Conservation (phyloP, 1,284 basidiomycete species). For the Sporisorium reilianum region DNA sequence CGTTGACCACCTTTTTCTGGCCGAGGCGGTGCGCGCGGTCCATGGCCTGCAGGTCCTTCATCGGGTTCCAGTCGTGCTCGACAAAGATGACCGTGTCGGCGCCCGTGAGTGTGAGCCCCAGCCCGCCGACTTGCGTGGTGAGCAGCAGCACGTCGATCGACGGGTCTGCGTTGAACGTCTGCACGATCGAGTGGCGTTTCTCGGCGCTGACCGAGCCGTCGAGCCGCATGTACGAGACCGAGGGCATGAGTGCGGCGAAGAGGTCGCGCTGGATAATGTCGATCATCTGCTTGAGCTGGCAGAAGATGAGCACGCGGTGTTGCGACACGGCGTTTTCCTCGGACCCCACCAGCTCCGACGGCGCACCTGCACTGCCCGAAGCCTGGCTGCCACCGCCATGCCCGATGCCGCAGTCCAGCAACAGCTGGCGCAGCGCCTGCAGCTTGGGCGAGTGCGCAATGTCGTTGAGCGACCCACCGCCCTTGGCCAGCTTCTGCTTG, state of each 20-base stretch:
- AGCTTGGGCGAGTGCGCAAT: constrained; percentile 94
- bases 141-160: constrained; percentile 96
- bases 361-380: constrained; percentile 33
- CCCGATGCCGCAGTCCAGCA: constrained; percentile 90
- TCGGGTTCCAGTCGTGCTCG: constrained; percentile 99
- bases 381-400: constrained; percentile 70
- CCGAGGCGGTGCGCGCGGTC: constrained; percentile 97
- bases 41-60: constrained; percentile 99
- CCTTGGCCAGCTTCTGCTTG: constrained; percentile 73
- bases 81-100: constrained; percentile 99
- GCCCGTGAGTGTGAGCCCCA: constrained; percentile 95
- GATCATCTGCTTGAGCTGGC: constrained; percentile 99
- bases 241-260: constrained; percentile 91
- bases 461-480: constrained; percentile 75
- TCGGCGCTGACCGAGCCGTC: constrained; percentile 74
- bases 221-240: constrained; percentile 96
- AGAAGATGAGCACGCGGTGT: constrained; percentile 98
- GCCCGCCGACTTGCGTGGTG: constrained; percentile 95
- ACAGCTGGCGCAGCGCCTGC: constrained; percentile 73
- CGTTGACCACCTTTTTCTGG: constrained; percentile 99
- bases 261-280: constrained; percentile 96
- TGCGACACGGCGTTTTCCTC: constrained; percentile 78
- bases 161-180: constrained; percentile 97
- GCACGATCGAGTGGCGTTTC: constrained; percentile 76
- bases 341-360: constrained; percentile 71